Percentiles rank a stretch among this genome's conserved stretches.
Conservation (phyloP, 106 monocot species). For the Posidonia australis region DNA sequence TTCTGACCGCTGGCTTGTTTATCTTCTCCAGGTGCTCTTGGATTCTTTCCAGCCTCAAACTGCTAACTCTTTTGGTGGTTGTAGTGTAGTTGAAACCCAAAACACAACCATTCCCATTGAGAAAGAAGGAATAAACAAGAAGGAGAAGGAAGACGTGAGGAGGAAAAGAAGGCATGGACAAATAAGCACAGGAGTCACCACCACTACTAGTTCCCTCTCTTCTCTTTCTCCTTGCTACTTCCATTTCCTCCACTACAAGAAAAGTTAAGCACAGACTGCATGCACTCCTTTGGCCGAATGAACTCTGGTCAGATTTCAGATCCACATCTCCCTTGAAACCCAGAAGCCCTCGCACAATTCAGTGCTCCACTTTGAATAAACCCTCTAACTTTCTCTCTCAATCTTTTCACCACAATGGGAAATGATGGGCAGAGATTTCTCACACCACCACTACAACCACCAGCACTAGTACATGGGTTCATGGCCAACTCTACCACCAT, state of each 20-base stretch:
- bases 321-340: background rate
- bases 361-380: slow-evolving; percentile 7
- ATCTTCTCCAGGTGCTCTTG: slow-evolving; percentile 50
- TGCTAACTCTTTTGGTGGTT: slow-evolving; percentile 10
- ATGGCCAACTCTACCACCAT: slow-evolving; percentile 4
- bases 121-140: slow-evolving; percentile 6
- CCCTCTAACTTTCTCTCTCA: background rate
- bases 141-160: slow-evolving; percentile 8
- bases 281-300: too few relatives aligned
- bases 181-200: background rate
- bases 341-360: background rate
- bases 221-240: slow-evolving; percentile 3
- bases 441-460: slow-evolving; percentile 5
- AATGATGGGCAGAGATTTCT: background rate
- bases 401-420: slow-evolving; percentile 10
- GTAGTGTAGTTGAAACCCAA: slow-evolving; percentile 9
- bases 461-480: background rate
- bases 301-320: slow-evolving; percentile 14
- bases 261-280: background rate
- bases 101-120: background rate
- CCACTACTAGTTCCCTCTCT: slow-evolving; percentile 3
- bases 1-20: slow-evolving; percentile 59
- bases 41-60: slow-evolving; percentile 45
- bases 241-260: background rate
- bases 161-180: slow-evolving; percentile 12